Base-by-base conservation (phyloP, 2,329 filamentous ascomycete genomes). In the Diaporthe helianthi region DNA sequence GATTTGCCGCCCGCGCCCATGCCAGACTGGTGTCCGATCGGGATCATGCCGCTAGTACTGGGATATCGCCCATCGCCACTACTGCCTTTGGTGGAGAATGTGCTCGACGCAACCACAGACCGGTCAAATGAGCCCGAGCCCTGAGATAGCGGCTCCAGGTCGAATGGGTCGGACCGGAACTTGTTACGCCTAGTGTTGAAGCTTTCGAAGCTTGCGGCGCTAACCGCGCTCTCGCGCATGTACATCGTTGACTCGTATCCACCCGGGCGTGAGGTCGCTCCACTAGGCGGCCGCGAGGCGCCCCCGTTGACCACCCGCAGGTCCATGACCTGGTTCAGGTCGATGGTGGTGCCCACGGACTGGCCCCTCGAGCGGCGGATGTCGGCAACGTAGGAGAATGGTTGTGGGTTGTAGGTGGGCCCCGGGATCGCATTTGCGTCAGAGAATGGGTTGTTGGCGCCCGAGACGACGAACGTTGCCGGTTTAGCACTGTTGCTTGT, bases 141-240 rank as follows among this genome's bases (percentile, higher is more conserved):
- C 8, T 85, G 78, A 73, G 86, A 81, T 41, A 85, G 81, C 52
- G 82, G 77, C 75, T 90, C 88, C n/a, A 90, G 81, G 73, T 91
- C 89, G 74, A 90, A 90, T 1, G 87, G 88, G 72, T 90, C 88
- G 1, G 87, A 89, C 53, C 87, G 86, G 76, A 89, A 87, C 74
- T 87, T 88, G 74, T 85, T 85, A 67, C 85, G 83, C 19, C 81
- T 78, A 7, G 79, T 82, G 53, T 81, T 81, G 53, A 84, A 81
- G n/a, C 81, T 83, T 41, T 78, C 78, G n/a, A 78, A 74, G 47
- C 81, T 85, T 52, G 83, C 81, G 49, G 83, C 81, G 61, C 79
- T 72, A 74, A 83, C 81, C 49, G 82, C 81, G 61, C 79, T 73
- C 75, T 72, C 66, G 71, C 78, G 72, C 73, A 75, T 55, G 75